Evolutionary conservation across 305 asterid genomes (phyloP).

Genomic region (Solanum aculeatissimum): DNA sequence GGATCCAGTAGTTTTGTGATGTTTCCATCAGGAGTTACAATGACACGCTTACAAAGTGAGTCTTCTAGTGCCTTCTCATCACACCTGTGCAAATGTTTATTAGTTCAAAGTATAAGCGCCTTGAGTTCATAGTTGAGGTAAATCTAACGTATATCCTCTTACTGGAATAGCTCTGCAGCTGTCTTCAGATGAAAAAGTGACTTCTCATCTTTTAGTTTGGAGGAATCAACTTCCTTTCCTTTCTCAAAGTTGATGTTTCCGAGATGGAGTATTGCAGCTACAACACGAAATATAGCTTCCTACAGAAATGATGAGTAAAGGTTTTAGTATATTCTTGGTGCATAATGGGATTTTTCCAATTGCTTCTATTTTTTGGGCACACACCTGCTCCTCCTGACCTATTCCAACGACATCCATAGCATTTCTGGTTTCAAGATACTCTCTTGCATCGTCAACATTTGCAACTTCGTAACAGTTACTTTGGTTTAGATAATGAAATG

Average conservation of each 20-base stretch:
- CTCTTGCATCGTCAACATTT: conserved; percentile 82
- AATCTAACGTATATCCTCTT: conserved; percentile 7
- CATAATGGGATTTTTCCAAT: neutral
- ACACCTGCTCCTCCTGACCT: conserved; percentile 80
- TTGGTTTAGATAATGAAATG: conserved; percentile 80
- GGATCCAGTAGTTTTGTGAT: conserved; percentile 86
- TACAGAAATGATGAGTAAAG: conserved; percentile 10
- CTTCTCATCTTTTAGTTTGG: conserved; percentile 68
- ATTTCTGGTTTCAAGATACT: conserved; percentile 76
- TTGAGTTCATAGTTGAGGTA: neutral
- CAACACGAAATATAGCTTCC: conserved; percentile 92
- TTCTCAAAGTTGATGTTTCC: conserved; percentile 71
- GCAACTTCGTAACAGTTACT: conserved; percentile 72
- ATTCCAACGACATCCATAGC: conserved; percentile 98
- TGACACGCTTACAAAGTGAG: conserved; percentile 84
- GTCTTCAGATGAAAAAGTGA: conserved; percentile 70
- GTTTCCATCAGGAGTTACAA: conserved; percentile 93
- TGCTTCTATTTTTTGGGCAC: neutral
- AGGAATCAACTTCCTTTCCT: conserved; percentile 78
- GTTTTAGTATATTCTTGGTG: neutral
- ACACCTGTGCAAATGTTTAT: conserved; percentile 44
- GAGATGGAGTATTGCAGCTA: conserved; percentile 89
- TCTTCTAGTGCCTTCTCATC: conserved; percentile 58
- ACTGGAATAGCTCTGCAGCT: conserved; percentile 84
- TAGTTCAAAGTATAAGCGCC: neutral